phyloP scores from a whole-genome alignment of 2,329 filamentous ascomycete species.

The Aspergillus ochraceoroseus region DNA sequence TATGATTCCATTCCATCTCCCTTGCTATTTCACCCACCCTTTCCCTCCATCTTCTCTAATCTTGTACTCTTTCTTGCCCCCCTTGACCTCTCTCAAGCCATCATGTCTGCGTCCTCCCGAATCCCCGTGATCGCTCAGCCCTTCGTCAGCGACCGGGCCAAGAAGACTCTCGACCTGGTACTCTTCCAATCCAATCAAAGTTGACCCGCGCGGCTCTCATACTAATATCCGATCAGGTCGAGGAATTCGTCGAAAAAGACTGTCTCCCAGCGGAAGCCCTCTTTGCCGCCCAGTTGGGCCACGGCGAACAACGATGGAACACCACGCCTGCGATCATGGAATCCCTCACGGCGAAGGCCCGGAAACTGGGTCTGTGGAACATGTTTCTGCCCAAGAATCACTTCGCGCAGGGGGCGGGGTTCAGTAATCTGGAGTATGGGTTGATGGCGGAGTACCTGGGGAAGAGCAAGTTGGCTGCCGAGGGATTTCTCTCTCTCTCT shows the following conservation, averaged over 20 bases:
- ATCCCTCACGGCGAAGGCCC: slow-evolving; percentile 79
- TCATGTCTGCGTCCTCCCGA: slow-evolving; percentile 49
- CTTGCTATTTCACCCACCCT: slow-evolving; percentile 10
- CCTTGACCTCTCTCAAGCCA: slow-evolving; percentile 8
- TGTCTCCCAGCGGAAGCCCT: slow-evolving; percentile 82
- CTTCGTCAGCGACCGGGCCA: slow-evolving; percentile 76
- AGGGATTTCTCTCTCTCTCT: slow-evolving; percentile 45
- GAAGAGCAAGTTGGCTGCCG: slow-evolving; percentile 74
- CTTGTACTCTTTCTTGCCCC: slow-evolving; percentile 1
- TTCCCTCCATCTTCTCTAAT: not conserved
- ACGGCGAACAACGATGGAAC: slow-evolving; percentile 72
- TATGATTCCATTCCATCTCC: not conserved
- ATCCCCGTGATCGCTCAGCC: slow-evolving; percentile 57
- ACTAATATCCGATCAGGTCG: slow-evolving; percentile 52
- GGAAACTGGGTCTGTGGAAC: slow-evolving; percentile 87
- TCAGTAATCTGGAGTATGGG: slow-evolving; percentile 92
- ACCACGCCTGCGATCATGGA: slow-evolving; percentile 76
- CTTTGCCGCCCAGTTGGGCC: slow-evolving; percentile 71
- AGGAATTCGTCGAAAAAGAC: slow-evolving; percentile 95
- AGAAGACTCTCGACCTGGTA: slow-evolving; percentile 73
- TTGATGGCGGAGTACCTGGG: slow-evolving; percentile 96
- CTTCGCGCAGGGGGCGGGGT: slow-evolving; percentile 92
- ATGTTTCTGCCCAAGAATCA: slow-evolving; percentile 95
- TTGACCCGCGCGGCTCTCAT: no score
- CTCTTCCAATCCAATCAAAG: no score